Conservation (phyloP, 176 grass and related monocot genomes). For the Chloris gayana region DNA sequence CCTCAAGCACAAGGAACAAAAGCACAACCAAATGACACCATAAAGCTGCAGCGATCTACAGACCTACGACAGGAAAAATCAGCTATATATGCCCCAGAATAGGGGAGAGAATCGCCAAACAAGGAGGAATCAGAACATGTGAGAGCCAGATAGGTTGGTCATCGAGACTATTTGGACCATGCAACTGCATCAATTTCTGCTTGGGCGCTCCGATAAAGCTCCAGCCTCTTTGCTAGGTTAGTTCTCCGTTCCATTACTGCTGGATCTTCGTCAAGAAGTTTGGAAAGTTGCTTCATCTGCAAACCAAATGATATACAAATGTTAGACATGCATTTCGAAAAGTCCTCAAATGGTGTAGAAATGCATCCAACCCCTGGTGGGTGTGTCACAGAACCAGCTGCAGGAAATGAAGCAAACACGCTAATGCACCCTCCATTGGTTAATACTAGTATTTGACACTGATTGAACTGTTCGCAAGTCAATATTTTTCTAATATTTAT, state of each 20-base stretch:
- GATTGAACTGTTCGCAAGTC: too few species aligned
- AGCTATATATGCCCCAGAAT: constrained; percentile 57
- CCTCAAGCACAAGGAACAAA: constrained; percentile 61
- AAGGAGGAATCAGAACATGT: constrained; percentile 28
- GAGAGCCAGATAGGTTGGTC: constrained; percentile 17
- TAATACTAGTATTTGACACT: too few species aligned
- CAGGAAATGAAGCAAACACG: not conserved
- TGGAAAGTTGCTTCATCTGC: constrained; percentile 82
- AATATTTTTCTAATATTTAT: too few species aligned
- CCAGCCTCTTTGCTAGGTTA: constrained; percentile 79
- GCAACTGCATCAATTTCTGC: constrained; percentile 79
- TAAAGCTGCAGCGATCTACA: constrained; percentile 42
- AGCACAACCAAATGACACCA: constrained; percentile 45
- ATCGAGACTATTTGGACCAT: constrained; percentile 74
- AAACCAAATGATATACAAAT: constrained; percentile 19
- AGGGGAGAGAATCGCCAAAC: constrained; percentile 43
- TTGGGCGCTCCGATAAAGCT: constrained; percentile 83
- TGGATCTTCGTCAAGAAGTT: constrained; percentile 82
- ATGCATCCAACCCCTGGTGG: too few species aligned
- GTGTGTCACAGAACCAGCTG: not conserved
- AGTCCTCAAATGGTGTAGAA: too few species aligned
- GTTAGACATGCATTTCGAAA: not conserved
- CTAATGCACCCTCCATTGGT: too few species aligned
- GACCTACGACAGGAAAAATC: constrained; percentile 53
- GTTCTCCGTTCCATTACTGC: constrained; percentile 84